Conservation (phyloP, 2,329 filamentous ascomycete genomes). For the Neonectria faginata region DNA sequence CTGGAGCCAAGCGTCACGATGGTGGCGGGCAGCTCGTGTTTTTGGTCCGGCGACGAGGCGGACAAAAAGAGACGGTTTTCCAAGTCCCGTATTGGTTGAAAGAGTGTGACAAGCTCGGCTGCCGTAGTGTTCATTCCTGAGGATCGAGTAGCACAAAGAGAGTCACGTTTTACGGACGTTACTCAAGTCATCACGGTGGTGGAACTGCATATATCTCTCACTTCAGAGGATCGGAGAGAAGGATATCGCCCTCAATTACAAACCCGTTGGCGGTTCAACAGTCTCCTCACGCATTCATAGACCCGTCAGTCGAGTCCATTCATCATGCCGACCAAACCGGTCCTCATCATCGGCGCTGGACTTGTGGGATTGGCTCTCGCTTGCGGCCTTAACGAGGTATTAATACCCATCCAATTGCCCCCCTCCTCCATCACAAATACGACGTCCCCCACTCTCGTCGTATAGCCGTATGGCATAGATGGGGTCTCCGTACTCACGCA, state of each 20-base stretch:
- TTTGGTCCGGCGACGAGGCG: slow-evolving; percentile 28
- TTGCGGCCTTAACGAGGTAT: slow-evolving; percentile 52
- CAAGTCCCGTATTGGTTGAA: not conserved
- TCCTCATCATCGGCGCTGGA: slow-evolving; percentile 54
- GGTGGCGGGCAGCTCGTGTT: slow-evolving; percentile 58
- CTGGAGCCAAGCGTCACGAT: slow-evolving; percentile 58
- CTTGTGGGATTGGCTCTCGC: slow-evolving; percentile 53
- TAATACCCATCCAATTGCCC: not conserved
- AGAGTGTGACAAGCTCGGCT: not conserved
- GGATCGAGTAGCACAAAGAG: not conserved
- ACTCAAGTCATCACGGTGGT: not conserved
- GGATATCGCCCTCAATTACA: not conserved
- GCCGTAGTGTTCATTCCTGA: too few relatives aligned
- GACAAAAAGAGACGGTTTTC: not conserved
- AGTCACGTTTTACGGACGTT: not conserved
- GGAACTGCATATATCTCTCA: not conserved
- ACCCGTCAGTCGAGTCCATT: not conserved
- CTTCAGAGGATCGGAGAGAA: not conserved
- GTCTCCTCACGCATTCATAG: not conserved
- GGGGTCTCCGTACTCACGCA: not conserved
- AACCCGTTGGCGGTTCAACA: not conserved
- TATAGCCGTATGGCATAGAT: not conserved
- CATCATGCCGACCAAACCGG: slow-evolving; percentile 36
- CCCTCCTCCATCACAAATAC: not conserved
- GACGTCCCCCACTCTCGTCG: not conserved